phyloP scores from a whole-genome alignment of 2,329 filamentous ascomycete species.

The Aspergillus costaricaensis region DNA sequence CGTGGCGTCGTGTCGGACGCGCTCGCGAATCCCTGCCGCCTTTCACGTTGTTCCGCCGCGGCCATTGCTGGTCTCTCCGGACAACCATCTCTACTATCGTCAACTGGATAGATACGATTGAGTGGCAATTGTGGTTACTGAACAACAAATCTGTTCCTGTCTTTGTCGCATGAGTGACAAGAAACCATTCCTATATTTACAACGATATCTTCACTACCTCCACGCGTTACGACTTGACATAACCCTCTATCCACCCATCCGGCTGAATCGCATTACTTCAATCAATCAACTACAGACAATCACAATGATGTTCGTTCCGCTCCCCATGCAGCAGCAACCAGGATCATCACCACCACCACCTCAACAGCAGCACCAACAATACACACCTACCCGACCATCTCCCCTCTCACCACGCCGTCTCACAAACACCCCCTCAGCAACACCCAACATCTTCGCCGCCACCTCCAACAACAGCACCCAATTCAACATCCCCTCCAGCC shows the following conservation, averaged over 20 bases:
- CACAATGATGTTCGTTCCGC: slow-evolving; percentile 34
- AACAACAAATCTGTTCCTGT: too few species aligned
- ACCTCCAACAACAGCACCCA: not conserved
- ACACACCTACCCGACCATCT: slow-evolving; percentile 26
- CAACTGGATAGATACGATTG: not conserved
- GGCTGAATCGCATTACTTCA: not conserved
- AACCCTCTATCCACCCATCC: too few species aligned
- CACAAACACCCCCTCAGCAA: not conserved
- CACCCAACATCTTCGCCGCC: not conserved
- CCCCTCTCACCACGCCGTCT: slow-evolving; percentile 24
- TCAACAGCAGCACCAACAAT: not conserved
- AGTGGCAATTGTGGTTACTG: not conserved
- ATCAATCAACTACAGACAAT: not conserved
- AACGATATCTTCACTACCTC: too few species aligned
- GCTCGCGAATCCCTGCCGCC: slow-evolving; percentile 12
- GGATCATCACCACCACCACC: slow-evolving; percentile 16
- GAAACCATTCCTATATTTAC: too few species aligned
- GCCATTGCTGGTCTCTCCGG: slow-evolving; percentile 1
- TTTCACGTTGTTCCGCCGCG: not conserved
- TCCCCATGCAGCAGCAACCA: slow-evolving; percentile 20
- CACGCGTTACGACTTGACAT: too few species aligned
- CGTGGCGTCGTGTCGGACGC: slow-evolving; percentile 19
- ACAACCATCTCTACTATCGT: not conserved
- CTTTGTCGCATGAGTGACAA: too few species aligned
- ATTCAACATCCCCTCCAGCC: not conserved